Conservation (phyloP, 352 stramenopile species). For the Phytophthora sp. region DNA sequence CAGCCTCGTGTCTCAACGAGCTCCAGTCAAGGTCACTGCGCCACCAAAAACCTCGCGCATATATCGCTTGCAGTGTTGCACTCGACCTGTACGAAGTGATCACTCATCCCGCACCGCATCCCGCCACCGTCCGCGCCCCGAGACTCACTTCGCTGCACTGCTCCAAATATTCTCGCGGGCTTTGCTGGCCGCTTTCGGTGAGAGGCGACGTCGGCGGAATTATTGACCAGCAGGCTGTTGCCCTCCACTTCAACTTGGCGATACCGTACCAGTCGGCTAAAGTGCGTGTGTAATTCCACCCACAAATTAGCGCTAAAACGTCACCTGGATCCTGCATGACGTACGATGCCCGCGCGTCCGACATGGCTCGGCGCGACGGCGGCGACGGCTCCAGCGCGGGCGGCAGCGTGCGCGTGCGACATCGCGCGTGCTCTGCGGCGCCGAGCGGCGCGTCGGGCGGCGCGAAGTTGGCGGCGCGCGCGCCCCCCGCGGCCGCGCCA, state of each 20-base stretch:
- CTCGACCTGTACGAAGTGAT: conserved; percentile 3
- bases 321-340: conserved; percentile 9
- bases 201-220: conserved; percentile 1
- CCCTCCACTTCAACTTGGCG: not conserved
- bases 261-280: not conserved
- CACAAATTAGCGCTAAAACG: conserved; percentile 7
- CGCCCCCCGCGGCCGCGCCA: not conserved
- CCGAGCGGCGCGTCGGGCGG: not conserved
- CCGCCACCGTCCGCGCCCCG: not conserved
- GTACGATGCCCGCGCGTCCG: conserved; percentile 4
- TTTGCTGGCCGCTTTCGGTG: conserved; percentile 5
- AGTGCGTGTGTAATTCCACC: conserved; percentile 12
- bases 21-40: too few species aligned
- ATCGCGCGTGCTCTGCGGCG: conserved; percentile 3
- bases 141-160: conserved; percentile 2
- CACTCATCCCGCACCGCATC: conserved; percentile 10
- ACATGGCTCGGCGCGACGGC: conserved; percentile 13
- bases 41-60: too few species aligned
- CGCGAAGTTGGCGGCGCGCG: not conserved
- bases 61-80: too few species aligned
- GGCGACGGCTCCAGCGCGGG: conserved; percentile 4
- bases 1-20: not conserved
- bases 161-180: conserved; percentile 6
- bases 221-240: conserved; percentile 17
- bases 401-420: conserved; percentile 3